These are phyloP conservation scores for Quercus berberidifolia DNA, from an alignment of 306 rosid species.

Conservation along the genomic window DNA sequence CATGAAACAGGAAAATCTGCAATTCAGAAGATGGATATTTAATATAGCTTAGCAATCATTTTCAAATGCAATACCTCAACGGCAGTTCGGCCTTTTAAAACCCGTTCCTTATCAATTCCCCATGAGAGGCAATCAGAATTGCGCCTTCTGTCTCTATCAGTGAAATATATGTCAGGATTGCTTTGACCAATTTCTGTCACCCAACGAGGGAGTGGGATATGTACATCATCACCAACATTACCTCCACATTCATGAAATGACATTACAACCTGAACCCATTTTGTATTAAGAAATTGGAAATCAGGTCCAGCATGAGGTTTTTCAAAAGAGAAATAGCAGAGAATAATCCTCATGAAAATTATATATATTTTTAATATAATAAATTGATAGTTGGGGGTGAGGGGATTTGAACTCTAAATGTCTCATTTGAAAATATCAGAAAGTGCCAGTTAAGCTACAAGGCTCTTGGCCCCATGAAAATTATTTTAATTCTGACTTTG, in stretches of 20 bases:
- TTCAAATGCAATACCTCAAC: constrained; percentile 59
- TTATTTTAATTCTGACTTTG: not conserved
- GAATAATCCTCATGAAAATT: not conserved
- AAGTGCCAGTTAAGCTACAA: too few relatives aligned
- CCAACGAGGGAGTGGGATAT: constrained; percentile 92
- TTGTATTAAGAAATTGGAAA: not conserved
- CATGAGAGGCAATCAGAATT: constrained; percentile 96
- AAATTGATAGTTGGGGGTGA: too few relatives aligned
- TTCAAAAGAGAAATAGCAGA: not conserved
- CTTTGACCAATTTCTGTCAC: constrained; percentile 92
- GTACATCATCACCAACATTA: constrained; percentile 90
- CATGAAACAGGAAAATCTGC: not conserved
- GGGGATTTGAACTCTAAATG: too few relatives aligned
- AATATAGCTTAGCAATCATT: not conserved
- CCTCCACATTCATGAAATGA: constrained; percentile 99
- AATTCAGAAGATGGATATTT: not conserved
- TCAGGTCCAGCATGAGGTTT: not conserved
- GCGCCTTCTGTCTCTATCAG: constrained; percentile 87
- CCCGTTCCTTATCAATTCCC: constrained; percentile 96
- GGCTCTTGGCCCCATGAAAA: not conserved
- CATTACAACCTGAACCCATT: constrained; percentile 65
- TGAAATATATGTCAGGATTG: constrained; percentile 91
- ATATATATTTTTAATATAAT: not conserved
- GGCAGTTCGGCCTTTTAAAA: constrained; percentile 93
- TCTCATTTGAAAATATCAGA: too few relatives aligned